phyloP scores from a whole-genome alignment of 2,329 filamentous ascomycete genomes.

The Colletotrichum limetticola region DNA sequence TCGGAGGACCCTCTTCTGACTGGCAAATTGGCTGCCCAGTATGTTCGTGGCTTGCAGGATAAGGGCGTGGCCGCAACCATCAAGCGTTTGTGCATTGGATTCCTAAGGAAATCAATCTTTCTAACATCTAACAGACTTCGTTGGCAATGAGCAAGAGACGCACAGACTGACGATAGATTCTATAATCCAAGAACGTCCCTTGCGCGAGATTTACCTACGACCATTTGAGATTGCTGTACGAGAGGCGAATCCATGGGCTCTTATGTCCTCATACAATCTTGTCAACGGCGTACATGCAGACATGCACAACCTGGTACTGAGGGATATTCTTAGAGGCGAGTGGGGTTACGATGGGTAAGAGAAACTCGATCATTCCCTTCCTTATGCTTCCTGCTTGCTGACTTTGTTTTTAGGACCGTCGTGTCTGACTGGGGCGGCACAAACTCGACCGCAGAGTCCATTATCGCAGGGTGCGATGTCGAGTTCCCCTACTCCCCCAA shows the following conservation, averaged over 20 bases:
- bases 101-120: not conserved
- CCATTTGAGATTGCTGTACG: constrained; percentile 79
- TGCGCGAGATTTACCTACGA: constrained; percentile 78
- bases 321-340: constrained; percentile 67
- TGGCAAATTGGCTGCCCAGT: constrained; percentile 77
- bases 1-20: constrained; percentile 85
- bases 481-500: constrained; percentile 68
- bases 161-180: constrained; percentile 73
- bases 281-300: constrained; percentile 72
- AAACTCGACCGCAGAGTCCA: constrained; percentile 66
- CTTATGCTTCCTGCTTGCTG: not conserved
- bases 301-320: constrained; percentile 65
- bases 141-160: constrained; percentile 80
- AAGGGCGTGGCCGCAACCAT: constrained; percentile 80
- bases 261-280: constrained; percentile 77
- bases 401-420: constrained; percentile 54
- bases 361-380: not conserved
- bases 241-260: constrained; percentile 75
- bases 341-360: constrained; percentile 70
- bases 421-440: constrained; percentile 70
- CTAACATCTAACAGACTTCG: constrained; percentile 61
- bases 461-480: constrained; percentile 66
- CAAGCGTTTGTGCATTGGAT: constrained; percentile 67
- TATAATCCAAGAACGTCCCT: constrained; percentile 70
- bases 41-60: constrained; percentile 78